These are phyloP conservation scores for Rubroboletus satanas DNA, from an alignment of 768 basidiomycete species.

Conservation along the genomic window DNA sequence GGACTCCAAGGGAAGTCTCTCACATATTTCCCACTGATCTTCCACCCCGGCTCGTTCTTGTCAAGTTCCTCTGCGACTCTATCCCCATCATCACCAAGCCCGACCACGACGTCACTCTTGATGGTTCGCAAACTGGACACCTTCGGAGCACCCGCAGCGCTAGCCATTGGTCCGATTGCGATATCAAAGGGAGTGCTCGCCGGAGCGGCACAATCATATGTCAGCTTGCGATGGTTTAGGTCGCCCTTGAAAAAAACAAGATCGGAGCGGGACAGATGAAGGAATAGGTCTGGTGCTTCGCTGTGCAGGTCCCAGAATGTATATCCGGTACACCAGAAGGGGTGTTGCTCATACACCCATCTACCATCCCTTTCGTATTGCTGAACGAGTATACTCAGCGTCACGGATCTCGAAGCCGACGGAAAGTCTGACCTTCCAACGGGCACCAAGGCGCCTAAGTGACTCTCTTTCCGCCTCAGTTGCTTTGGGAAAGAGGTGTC, in stretches of 20 bases:
- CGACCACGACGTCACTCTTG: constrained; percentile 95
- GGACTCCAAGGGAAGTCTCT: constrained; percentile 31
- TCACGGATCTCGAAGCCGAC: background rate
- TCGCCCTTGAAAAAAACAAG: constrained; percentile 95
- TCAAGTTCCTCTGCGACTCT: constrained; percentile 75
- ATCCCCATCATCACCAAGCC: constrained; percentile 67
- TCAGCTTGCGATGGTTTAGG: constrained; percentile 87
- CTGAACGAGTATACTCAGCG: constrained; percentile 33
- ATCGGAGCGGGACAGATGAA: constrained; percentile 85
- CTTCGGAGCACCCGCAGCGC: constrained; percentile 80
- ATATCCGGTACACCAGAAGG: constrained; percentile 96
- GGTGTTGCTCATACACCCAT: constrained; percentile 93
- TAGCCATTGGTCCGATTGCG: constrained; percentile 92
- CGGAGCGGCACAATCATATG: constrained; percentile 83
- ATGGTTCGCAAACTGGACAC: constrained; percentile 86
- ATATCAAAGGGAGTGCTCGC: constrained; percentile 84
- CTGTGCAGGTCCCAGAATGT: constrained; percentile 85
- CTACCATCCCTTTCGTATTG: constrained; percentile 90
- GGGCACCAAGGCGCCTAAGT: constrained; percentile 68
- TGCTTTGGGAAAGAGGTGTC: constrained; percentile 85
- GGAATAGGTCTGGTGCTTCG: constrained; percentile 88
- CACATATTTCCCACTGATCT: constrained; percentile 95
- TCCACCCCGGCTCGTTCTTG: constrained; percentile 87
- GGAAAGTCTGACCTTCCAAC: constrained; percentile 73
- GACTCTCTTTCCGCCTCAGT: constrained; percentile 78